Evolutionary conservation across 2,329 filamentous ascomycete genomes (phyloP).

Genomic region (Pestalotiopsis sp.): DNA sequence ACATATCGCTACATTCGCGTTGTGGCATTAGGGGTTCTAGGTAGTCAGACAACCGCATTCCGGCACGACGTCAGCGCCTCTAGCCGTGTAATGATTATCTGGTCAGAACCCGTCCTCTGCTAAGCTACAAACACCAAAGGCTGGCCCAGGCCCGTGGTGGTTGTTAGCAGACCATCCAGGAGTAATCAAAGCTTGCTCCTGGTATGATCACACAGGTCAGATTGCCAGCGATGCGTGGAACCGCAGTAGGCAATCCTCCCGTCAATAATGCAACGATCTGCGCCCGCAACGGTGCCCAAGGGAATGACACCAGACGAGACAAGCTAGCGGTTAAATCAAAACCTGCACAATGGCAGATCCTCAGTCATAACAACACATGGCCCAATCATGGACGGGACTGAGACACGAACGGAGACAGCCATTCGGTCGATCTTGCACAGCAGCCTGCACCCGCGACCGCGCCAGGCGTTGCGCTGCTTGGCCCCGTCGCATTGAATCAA

Average conservation of each 20-base stretch:
- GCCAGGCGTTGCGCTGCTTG: slow-evolving; percentile 13
- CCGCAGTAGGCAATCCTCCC: slow-evolving; percentile 6
- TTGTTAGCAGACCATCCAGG: slow-evolving; percentile 3
- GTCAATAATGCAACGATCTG: slow-evolving; percentile 10
- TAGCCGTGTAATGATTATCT: background rate
- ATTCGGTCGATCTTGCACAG: slow-evolving; percentile 21
- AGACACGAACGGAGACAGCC: slow-evolving; percentile 28
- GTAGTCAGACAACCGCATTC: slow-evolving; percentile 6
- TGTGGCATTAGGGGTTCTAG: background rate
- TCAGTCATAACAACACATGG: slow-evolving; percentile 21
- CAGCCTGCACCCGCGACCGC: slow-evolving; percentile 16
- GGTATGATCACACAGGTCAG: background rate
- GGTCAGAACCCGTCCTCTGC: background rate
- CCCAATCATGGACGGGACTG: slow-evolving; percentile 17
- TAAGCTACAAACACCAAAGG: background rate
- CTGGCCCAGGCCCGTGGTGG: background rate
- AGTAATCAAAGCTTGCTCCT: background rate
- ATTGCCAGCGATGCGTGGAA: background rate
- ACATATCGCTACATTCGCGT: background rate
- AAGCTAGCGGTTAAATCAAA: slow-evolving; percentile 17
- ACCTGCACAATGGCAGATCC: slow-evolving; percentile 25
- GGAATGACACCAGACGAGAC: slow-evolving; percentile 15
- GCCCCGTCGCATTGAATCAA: slow-evolving; percentile 27
- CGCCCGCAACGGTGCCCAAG: slow-evolving; percentile 7
- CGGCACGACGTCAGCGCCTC: background rate